Percentiles rank a stretch among this genome's conserved stretches.
Evolutionary conservation across 2,329 filamentous ascomycete genomes (phyloP).

Genomic region (Beauveria sp.): DNA sequence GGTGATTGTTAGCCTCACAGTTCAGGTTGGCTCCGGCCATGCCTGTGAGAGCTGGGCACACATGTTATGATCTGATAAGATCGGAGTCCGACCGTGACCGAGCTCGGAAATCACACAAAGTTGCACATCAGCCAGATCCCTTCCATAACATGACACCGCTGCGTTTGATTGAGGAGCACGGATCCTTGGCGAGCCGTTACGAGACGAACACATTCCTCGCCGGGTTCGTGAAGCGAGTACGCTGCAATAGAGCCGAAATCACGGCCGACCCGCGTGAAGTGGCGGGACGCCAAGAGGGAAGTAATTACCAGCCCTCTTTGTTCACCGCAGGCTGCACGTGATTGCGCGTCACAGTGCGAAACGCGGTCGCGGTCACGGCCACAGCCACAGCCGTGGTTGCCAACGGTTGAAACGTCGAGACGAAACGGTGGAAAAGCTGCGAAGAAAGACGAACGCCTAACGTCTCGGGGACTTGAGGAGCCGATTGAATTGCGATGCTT

Average conservation of each 20-base stretch:
- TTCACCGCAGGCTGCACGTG: background rate
- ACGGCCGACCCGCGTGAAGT: background rate
- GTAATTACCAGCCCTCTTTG: background rate
- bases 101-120: background rate
- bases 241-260: background rate
- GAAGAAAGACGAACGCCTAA: background rate
- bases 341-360: constrained; percentile 1
- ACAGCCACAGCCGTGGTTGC: background rate
- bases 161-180: background rate
- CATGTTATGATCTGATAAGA: background rate
- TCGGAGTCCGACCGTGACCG: constrained; percentile 4
- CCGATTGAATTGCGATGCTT: background rate
- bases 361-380: background rate
- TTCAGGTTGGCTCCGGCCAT: no score
- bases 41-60: no score
- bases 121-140: background rate
- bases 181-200: background rate
- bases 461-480: background rate
- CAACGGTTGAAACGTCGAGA: background rate
- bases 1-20: no score
- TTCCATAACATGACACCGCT: background rate
- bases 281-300: background rate
- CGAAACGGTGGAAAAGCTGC: background rate
- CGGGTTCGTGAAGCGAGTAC: background rate
- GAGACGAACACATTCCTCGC: background rate